Evolutionary conservation across 2,329 filamentous ascomycete genomes (phyloP), one percentile per base, ranked within the genome.

Genomic region (Colletotrichum abscissum): DNA sequence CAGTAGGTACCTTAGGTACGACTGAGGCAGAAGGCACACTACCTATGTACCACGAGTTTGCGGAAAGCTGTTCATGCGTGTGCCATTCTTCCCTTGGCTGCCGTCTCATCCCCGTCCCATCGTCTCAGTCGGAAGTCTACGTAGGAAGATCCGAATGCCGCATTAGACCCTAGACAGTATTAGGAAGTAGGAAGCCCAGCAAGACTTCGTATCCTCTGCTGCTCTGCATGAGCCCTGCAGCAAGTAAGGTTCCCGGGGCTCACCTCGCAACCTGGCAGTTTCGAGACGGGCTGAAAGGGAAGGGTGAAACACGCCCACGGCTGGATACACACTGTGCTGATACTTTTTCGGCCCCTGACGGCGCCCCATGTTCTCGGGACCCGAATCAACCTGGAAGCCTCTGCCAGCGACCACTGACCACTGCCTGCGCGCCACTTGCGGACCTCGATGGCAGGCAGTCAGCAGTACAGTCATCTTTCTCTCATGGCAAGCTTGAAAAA

Each of bases 261-360:
- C 30, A 49, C 19, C 49, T 65, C 16, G 54, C 16, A 24, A 26
- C 24, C 30, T 54, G 26, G 69, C 52, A 63, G 52, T 69, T 58
- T 63, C 65, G 65, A 63, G 58, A 72, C 38, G 38, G 38, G 16
- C 58, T 35, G 7, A 2, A 66, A 63, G 57, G 38, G 14, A 33
- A 58, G 22, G 28, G 69, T 69, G 58, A 72, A 72, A 72, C 52
- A 38, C 12, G 16, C 30, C 8, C 35, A n/a, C 6, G 5, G 4
- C 19, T 49, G 42, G 8, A 22, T n/a, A 12, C 5, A 54, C 63
- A 71, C 68, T 67, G 63, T 67, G 7, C 12, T 1, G 19, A 3
- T 46, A 62, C 63, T 16, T 9, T 16, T 24, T 19, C 9, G 19
- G 28, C 49, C 56, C 38, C 22, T 67, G 33, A 46, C 24, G 12